phyloP scores from a whole-genome alignment of 139 green algal species.

The Closterium sp. region DNA sequence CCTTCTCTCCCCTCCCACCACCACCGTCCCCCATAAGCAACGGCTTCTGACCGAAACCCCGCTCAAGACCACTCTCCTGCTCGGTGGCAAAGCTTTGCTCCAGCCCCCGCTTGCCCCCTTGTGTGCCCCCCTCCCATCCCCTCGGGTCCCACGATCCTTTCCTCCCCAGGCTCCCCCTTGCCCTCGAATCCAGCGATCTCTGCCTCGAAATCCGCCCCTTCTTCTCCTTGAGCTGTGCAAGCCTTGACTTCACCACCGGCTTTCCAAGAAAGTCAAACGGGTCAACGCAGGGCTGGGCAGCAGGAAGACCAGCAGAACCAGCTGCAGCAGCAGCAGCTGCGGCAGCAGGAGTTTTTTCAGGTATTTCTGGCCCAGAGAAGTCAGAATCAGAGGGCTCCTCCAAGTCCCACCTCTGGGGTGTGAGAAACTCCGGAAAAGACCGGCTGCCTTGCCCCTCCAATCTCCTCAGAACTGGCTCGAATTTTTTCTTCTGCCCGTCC shows the following conservation, averaged over 20 bases:
- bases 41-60: not conserved
- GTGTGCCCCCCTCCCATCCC: not conserved
- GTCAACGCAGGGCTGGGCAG: not conserved
- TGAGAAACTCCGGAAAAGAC: not conserved
- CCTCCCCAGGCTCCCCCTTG: not conserved
- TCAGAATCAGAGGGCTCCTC: not conserved
- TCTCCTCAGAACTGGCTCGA: too few relatives aligned
- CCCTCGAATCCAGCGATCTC: not conserved
- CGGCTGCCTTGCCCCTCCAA: not conserved
- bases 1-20: not conserved
- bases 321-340: not conserved
- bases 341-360: not conserved
- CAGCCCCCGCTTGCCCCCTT: not conserved
- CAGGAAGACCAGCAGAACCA: not conserved
- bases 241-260: not conserved
- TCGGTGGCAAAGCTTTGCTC: not conserved
- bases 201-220: not conserved
- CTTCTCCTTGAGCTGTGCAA: not conserved
- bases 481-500: too few relatives aligned
- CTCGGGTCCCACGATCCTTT: slow-evolving; percentile 1
- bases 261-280: not conserved
- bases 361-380: not conserved
- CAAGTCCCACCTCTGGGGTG: not conserved
- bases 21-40: not conserved
- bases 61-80: slow-evolving; percentile 2